A percentile compares a stretch with the other conserved stretches of the same genome.
phyloP scores from a whole-genome alignment of 768 basidiomycete species.

The Gloeostereum incarnatum region DNA sequence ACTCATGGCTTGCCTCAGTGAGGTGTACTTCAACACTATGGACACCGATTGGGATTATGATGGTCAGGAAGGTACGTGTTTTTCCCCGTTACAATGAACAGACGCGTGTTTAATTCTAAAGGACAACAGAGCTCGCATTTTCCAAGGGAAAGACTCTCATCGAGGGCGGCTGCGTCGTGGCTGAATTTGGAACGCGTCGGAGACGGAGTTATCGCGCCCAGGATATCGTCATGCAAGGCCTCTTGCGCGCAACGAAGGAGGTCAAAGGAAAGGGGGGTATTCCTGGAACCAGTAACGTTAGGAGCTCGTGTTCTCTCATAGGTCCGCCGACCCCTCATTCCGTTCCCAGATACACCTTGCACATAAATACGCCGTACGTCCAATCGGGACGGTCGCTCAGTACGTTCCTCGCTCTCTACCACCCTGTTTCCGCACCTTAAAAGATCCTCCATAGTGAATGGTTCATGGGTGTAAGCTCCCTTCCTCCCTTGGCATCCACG shows the following conservation, averaged over 20 bases:
- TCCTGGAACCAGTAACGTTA: conserved; percentile 87
- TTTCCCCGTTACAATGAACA: neutral
- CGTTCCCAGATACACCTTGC: conserved; percentile 78
- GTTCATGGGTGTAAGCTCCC: conserved; percentile 72
- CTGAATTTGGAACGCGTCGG: conserved; percentile 84
- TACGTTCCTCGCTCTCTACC: conserved; percentile 26
- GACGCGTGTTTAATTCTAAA: neutral
- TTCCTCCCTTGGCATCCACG: conserved; percentile 2
- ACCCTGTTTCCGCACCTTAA: conserved; percentile 6
- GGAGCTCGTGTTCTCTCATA: conserved; percentile 9
- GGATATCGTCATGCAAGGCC: conserved; percentile 61
- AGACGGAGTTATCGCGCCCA: conserved; percentile 69
- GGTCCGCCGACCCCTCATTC: conserved; percentile 1
- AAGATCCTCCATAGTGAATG: conserved; percentile 52
- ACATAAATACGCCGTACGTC: conserved; percentile 51
- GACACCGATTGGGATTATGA: conserved; percentile 79
- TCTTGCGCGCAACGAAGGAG: conserved; percentile 58
- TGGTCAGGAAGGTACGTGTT: conserved; percentile 59
- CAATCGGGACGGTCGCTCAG: conserved; percentile 84
- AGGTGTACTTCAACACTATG: conserved; percentile 74
- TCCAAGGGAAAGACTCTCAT: conserved; percentile 60
- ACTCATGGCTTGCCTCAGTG: conserved; percentile 85
- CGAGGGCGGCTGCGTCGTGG: conserved; percentile 57
- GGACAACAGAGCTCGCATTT: conserved; percentile 61
- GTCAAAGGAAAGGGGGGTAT: conserved; percentile 40